These are phyloP conservation scores for Pyrrhoderma noxium DNA, from an alignment of 1,284 basidiomycete species.

Conservation along the genomic window DNA sequence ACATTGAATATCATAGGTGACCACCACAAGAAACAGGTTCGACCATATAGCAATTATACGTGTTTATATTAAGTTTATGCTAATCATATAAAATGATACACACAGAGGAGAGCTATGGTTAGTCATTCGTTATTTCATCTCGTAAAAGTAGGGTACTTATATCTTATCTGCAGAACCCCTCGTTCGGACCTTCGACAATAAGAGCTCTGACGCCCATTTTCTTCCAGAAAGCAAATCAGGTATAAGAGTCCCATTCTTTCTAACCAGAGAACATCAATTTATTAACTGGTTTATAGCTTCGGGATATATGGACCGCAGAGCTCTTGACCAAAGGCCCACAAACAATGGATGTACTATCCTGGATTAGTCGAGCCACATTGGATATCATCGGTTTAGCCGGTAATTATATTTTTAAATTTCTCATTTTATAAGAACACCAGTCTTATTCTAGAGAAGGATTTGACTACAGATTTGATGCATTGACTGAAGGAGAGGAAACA, in stretches of 20 bases:
- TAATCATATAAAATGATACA: background rate
- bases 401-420: no score
- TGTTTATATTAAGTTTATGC: no score
- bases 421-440: no score
- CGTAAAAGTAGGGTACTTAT: no score
- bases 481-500: conserved; percentile 20
- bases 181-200: conserved; percentile 19
- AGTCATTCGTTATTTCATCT: background rate
- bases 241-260: background rate
- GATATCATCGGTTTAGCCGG: conserved; percentile 44
- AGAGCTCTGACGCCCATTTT: conserved; percentile 19
- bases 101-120: conserved; percentile 13
- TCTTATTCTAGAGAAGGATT: conserved; percentile 37
- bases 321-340: background rate
- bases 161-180: conserved; percentile 18
- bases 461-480: conserved; percentile 52
- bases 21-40: conserved; percentile 13
- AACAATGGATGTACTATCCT: conserved; percentile 30
- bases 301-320: conserved; percentile 13
- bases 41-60: background rate
- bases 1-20: conserved; percentile 1
- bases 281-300: conserved; percentile 7
- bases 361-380: conserved; percentile 36
- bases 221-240: conserved; percentile 17
- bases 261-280: background rate